Evolutionary conservation across 73 alveolate genomes (phyloP).

Genomic region (Loxodes magnus): DNA sequence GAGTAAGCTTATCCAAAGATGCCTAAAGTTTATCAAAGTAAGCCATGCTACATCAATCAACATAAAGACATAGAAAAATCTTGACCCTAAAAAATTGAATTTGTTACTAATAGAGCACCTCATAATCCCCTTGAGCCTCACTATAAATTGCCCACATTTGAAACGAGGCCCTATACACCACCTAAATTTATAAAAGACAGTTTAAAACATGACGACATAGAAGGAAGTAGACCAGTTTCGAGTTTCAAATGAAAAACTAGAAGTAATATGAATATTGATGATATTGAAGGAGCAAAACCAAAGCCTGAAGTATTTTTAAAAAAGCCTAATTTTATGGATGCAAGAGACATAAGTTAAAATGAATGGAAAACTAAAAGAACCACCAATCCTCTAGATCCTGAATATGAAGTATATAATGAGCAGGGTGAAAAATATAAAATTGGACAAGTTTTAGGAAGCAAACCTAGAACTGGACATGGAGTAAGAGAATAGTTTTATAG

Average conservation of each 20-base stretch:
- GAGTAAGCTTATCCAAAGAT: constrained; percentile 26
- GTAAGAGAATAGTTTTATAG: constrained; percentile 14
- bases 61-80: constrained; percentile 48
- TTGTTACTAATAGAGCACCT: constrained; percentile 42
- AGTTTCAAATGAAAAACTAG: constrained; percentile 57
- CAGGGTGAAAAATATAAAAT: constrained; percentile 37
- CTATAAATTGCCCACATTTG: constrained; percentile 72
- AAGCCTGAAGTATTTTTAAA: constrained; percentile 29
- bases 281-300: constrained; percentile 79
- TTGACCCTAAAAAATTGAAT: constrained; percentile 48
- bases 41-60: constrained; percentile 35
- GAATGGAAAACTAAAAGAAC: constrained; percentile 31
- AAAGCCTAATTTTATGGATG: constrained; percentile 44
- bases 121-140: constrained; percentile 82
- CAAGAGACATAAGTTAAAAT: constrained; percentile 26
- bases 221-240: constrained; percentile 78
- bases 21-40: constrained; percentile 27
- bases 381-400: constrained; percentile 92
- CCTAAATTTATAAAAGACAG: constrained; percentile 91
- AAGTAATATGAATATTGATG: constrained; percentile 59
- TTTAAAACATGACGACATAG: constrained; percentile 69
- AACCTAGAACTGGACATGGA: constrained; percentile 23
- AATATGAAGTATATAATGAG: constrained; percentile 43
- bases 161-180: constrained; percentile 61
- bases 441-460: constrained; percentile 42